These are phyloP conservation scores for Quercus aquifolioides DNA, from an alignment of 306 rosid species.

Conservation along the genomic window DNA sequence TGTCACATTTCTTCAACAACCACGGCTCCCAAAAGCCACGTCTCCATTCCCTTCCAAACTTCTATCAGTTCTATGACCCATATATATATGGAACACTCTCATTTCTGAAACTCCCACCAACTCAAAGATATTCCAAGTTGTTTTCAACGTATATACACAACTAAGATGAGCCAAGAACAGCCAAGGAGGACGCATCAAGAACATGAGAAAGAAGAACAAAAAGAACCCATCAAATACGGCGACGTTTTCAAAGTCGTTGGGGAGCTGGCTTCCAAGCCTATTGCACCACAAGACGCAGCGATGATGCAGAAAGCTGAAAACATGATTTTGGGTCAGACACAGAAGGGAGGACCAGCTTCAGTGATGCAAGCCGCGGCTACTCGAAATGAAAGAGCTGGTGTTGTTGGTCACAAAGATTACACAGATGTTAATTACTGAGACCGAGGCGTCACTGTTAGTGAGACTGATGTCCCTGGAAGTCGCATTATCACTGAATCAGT, in stretches of 20 bases:
- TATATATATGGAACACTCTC: too few relatives aligned
- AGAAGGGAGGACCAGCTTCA: constrained; percentile 52
- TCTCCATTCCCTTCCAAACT: not conserved
- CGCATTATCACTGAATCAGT: constrained; percentile 61
- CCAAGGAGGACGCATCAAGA: constrained; percentile 29
- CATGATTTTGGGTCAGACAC: constrained; percentile 52
- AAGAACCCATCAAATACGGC: constrained; percentile 56
- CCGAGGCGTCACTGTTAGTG: constrained; percentile 54
- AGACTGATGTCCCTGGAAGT: constrained; percentile 46
- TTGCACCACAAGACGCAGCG: constrained; percentile 68
- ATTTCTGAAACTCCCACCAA: not conserved
- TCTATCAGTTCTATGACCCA: not conserved
- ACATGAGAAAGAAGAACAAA: constrained; percentile 1
- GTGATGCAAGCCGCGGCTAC: constrained; percentile 69
- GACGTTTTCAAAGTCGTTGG: constrained; percentile 61
- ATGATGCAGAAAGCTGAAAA: constrained; percentile 82
- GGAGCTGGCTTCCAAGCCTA: constrained; percentile 46
- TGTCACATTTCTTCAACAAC: not conserved
- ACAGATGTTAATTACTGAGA: constrained; percentile 34
- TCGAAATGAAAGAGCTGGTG: constrained; percentile 47
- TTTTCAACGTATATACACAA: not conserved
- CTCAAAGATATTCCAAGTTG: not conserved
- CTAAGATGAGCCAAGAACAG: constrained; percentile 60
- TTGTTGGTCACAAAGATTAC: constrained; percentile 42
- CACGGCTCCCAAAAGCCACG: not conserved